phyloP scores from a whole-genome alignment of 2,329 filamentous ascomycete genomes.

The Monosporascus ibericus region DNA sequence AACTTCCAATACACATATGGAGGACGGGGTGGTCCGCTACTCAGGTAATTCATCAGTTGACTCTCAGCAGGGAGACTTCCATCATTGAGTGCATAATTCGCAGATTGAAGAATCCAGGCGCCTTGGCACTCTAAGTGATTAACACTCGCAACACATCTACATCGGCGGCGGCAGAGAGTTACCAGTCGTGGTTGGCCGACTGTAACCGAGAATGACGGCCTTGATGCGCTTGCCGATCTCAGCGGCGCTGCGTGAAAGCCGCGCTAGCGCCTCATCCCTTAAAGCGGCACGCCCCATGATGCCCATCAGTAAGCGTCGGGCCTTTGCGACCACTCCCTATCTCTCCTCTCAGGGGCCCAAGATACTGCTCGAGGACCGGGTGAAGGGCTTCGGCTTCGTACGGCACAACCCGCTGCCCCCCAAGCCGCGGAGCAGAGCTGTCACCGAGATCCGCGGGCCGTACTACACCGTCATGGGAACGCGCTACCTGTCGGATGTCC shows the following conservation, averaged over 20 bases:
- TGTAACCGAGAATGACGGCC: not conserved
- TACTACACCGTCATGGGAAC: constrained; percentile 51
- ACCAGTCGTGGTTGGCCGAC: not conserved
- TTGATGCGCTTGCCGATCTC: not conserved
- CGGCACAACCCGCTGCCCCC: constrained; percentile 40
- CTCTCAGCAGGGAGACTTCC: too few relatives aligned
- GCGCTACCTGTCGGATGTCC: constrained; percentile 43
- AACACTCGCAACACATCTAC: too few relatives aligned
- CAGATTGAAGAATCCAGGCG: too few relatives aligned
- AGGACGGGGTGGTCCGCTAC: too few relatives aligned
- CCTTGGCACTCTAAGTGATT: too few relatives aligned
- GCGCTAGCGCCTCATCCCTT: not conserved
- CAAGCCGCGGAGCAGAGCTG: constrained; percentile 42
- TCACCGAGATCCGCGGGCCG: constrained; percentile 50
- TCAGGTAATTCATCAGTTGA: too few relatives aligned
- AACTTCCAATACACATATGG: too few relatives aligned
- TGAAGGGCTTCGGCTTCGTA: constrained; percentile 43
- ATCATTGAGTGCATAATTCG: too few relatives aligned
- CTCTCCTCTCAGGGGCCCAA: constrained; percentile 5
- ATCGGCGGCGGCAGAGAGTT: too few relatives aligned
- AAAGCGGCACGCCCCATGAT: not conserved
- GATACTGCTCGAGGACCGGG: constrained; percentile 37
- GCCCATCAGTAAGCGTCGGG: not conserved
- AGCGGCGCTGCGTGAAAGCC: not conserved
- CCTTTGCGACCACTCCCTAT: not conserved